A percentile compares a stretch with the other conserved stretches of the same genome.
Evolutionary conservation across 805 yeast genomes (phyloP).

Genomic region (Zygosaccharomyces bailii): DNA sequence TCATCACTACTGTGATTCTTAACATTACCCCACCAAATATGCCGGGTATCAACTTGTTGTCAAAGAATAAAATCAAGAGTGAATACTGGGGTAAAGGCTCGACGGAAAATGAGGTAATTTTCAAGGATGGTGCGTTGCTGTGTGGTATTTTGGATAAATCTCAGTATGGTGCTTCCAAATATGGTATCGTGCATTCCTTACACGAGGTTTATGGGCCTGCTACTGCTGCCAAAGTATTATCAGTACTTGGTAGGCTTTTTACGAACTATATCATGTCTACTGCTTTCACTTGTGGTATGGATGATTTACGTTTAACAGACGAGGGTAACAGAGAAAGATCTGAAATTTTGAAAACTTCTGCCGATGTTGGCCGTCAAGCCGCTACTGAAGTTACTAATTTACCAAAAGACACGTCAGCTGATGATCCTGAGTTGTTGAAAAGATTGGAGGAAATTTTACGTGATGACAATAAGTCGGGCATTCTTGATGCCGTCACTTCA

Average conservation of each 20-base stretch:
- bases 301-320: constrained; percentile 84
- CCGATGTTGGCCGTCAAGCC: constrained; percentile 83
- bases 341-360: constrained; percentile 72
- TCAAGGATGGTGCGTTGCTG: constrained; percentile 80
- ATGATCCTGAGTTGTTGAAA: constrained; percentile 74
- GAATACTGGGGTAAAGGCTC: constrained; percentile 93
- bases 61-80: constrained; percentile 85
- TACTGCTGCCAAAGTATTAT: constrained; percentile 82
- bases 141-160: constrained; percentile 96
- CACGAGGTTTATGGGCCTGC: constrained; percentile 94
- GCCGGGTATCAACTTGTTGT: constrained; percentile 84
- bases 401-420: constrained; percentile 45
- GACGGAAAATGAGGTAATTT: constrained; percentile 77
- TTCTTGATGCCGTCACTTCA: constrained; percentile 92
- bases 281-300: constrained; percentile 99
- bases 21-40: constrained; percentile 82
- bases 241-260: constrained; percentile 91
- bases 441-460: constrained; percentile 93
- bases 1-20: constrained; percentile 84
- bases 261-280: constrained; percentile 89
- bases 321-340: constrained; percentile 90
- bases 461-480: constrained; percentile 88
- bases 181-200: constrained; percentile 93
- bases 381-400: constrained; percentile 93
- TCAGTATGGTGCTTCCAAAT: constrained; percentile 96